A percentile compares a stretch with the other conserved stretches of the same genome.
Evolutionary conservation across 129 eudicot genomes (phyloP).

Genomic region (Chrysanthemum makinoi): DNA sequence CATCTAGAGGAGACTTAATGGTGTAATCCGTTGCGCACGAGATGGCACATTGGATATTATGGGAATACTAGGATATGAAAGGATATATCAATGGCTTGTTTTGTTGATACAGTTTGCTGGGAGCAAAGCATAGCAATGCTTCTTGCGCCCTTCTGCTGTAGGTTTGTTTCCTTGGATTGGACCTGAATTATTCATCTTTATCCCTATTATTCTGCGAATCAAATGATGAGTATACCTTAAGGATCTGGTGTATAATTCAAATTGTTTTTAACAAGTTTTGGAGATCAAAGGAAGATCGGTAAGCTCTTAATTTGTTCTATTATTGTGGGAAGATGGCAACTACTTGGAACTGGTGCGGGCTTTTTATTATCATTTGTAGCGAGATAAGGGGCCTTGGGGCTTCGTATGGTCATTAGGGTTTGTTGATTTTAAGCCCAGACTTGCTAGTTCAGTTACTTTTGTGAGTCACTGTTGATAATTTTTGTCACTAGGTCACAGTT

Average conservation of each 20-base stretch:
- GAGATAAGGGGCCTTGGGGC: neutral
- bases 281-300: slow-evolving; percentile 8
- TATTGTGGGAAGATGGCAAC: slow-evolving; percentile 12
- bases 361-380: slow-evolving; percentile 10
- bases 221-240: neutral
- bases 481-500: neutral
- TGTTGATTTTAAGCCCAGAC: neutral
- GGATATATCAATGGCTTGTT: neutral
- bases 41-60: neutral
- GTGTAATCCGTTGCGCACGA: neutral
- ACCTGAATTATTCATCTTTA: slow-evolving; percentile 2
- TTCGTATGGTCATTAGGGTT: neutral
- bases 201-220: neutral
- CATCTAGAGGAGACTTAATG: slow-evolving; percentile 1
- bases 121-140: neutral
- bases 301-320: slow-evolving; percentile 1
- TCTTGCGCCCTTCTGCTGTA: neutral
- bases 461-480: neutral
- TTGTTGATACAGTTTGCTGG: neutral
- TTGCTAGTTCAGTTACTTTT: neutral
- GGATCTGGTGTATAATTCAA: neutral
- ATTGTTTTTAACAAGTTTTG: slow-evolving; percentile 11
- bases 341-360: neutral
- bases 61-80: neutral
- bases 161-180: slow-evolving; percentile 8